Evolutionary conservation across 2,329 filamentous ascomycete species (phyloP).

Genomic region (Aspergillus tamarii): DNA sequence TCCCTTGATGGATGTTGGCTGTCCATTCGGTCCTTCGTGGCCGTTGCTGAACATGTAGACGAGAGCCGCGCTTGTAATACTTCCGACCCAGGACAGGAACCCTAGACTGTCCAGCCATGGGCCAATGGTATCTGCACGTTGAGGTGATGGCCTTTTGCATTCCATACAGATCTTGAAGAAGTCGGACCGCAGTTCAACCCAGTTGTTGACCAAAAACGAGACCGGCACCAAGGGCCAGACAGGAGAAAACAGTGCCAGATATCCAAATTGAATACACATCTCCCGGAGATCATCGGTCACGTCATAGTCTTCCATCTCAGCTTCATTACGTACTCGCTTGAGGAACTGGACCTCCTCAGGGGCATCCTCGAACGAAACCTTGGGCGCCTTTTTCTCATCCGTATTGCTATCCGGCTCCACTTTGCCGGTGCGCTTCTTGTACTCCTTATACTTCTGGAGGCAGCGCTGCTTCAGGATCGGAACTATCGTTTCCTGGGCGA

Average conservation of each 20-base stretch:
- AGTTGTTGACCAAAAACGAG: conserved; percentile 94
- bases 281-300: conserved; percentile 90
- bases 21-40: conserved; percentile 49
- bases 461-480: conserved; percentile 82
- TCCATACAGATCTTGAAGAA: conserved; percentile 93
- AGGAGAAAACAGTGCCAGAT: conserved; percentile 88
- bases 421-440: conserved; percentile 32
- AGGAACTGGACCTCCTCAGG: conserved; percentile 83
- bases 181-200: conserved; percentile 91
- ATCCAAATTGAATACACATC: conserved; percentile 90
- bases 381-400: conserved; percentile 28
- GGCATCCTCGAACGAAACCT: conserved; percentile 62
- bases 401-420: conserved; percentile 19
- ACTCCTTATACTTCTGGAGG: conserved; percentile 68
- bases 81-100: conserved; percentile 92
- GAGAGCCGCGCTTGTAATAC: conserved; percentile 81
- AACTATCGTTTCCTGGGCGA: conserved; percentile 81
- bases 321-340: conserved; percentile 79
- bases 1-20: conserved; percentile 66
- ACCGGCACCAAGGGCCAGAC: conserved; percentile 89
- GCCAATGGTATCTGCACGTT: conserved; percentile 89
- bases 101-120: conserved; percentile 88
- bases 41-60: conserved; percentile 85
- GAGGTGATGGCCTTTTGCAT: conserved; percentile 85
- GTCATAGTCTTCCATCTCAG: conserved; percentile 83